phyloP scores from a whole-genome alignment of 1,139 yeast species.

The Yamadazyma aaseri region DNA sequence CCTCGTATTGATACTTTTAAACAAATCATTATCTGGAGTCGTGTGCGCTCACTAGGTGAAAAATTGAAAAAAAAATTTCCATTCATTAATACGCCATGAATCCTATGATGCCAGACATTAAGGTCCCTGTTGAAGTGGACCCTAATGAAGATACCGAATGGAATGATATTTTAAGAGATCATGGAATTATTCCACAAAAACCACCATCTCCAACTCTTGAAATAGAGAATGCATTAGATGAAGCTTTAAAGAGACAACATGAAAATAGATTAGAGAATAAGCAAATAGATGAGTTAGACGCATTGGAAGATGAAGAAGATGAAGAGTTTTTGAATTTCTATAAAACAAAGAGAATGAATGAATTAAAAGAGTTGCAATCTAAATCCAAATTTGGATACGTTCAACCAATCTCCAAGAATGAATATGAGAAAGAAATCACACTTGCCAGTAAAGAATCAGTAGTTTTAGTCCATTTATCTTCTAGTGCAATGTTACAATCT shows the following conservation, averaged over 20 bases:
- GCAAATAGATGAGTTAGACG: constrained; percentile 78
- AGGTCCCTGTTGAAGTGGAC: constrained; percentile 80
- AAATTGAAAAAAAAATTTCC: background rate
- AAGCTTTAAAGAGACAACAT: constrained; percentile 74
- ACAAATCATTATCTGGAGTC: no score
- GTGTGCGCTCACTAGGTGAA: constrained; percentile 7
- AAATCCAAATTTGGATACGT: constrained; percentile 76
- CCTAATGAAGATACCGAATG: constrained; percentile 97
- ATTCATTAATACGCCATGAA: constrained; percentile 10
- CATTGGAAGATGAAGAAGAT: constrained; percentile 76
- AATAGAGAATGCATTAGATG: constrained; percentile 83
- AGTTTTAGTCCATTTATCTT: constrained; percentile 78
- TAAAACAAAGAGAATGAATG: constrained; percentile 72
- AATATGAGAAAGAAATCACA: constrained; percentile 82
- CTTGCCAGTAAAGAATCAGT: constrained; percentile 60
- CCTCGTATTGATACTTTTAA: no score
- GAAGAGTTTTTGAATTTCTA: constrained; percentile 72
- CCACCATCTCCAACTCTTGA: constrained; percentile 88
- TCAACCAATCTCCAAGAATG: constrained; percentile 77
- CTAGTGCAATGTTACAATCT: constrained; percentile 70
- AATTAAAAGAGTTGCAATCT: constrained; percentile 59
- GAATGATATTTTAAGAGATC: constrained; percentile 89
- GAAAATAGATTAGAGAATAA: constrained; percentile 73
- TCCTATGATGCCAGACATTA: constrained; percentile 34
- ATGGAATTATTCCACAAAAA: constrained; percentile 89